These are phyloP conservation scores for Paralagenidium karlingii DNA, from an alignment of 352 stramenopile species.

Conservation along the genomic window DNA sequence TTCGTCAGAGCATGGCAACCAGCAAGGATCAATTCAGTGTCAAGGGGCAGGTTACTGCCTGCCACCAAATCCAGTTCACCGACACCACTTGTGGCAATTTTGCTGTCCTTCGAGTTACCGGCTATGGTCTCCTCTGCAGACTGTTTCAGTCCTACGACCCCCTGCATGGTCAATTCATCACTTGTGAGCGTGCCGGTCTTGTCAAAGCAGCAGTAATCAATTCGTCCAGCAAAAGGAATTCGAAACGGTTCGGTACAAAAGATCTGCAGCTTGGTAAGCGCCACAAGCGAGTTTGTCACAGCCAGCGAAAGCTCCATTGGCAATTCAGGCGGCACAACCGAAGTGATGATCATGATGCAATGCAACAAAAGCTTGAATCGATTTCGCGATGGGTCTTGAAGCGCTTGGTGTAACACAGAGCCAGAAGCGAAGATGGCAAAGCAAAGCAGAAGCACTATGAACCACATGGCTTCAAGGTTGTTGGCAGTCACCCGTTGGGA, in stretches of 20 bases:
- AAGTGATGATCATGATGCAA: conserved; percentile 94
- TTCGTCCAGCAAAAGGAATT: conserved; percentile 86
- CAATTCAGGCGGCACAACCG: conserved; percentile 90
- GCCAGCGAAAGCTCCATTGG: conserved; percentile 91
- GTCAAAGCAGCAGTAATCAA: conserved; percentile 91
- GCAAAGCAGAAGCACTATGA: conserved; percentile 85
- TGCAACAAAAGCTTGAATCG: conserved; percentile 89
- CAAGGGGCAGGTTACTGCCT: conserved; percentile 15
- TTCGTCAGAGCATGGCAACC: conserved; percentile 89
- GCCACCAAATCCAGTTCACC: conserved; percentile 18
- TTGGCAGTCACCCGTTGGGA: conserved; percentile 87
- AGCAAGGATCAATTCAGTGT: conserved; percentile 26
- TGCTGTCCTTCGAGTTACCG: not conserved
- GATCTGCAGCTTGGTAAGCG: conserved; percentile 79
- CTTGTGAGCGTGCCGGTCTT: conserved; percentile 94
- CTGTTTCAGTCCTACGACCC: conserved; percentile 14
- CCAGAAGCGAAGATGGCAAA: conserved; percentile 81
- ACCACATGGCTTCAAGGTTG: conserved; percentile 86
- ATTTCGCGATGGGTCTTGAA: conserved; percentile 37
- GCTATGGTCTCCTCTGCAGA: not conserved
- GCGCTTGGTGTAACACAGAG: conserved; percentile 64
- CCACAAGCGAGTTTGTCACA: conserved; percentile 88
- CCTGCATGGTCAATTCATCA: conserved; percentile 73
- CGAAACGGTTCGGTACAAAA: conserved; percentile 93
- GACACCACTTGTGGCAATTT: not conserved